These are phyloP conservation scores for Lanmaoa pseudosensibilis DNA, from an alignment of 768 basidiomycete species.

Conservation along the genomic window DNA sequence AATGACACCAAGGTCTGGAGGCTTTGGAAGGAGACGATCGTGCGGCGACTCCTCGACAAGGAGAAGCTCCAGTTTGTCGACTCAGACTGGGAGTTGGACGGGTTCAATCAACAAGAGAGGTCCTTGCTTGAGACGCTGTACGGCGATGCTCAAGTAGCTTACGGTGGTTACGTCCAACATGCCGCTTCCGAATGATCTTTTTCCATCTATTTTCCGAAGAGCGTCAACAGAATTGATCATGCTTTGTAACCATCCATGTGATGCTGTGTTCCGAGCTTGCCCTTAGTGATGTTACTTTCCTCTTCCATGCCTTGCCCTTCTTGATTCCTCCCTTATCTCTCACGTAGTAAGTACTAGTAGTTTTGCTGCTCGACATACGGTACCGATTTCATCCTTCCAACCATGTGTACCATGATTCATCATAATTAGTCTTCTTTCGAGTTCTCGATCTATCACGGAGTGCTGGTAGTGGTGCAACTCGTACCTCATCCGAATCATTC, in stretches of 20 bases:
- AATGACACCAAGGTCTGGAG: conserved; percentile 34
- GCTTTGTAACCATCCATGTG: background rate
- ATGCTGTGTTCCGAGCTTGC: background rate
- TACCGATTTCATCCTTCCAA: background rate
- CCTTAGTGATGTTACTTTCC: background rate
- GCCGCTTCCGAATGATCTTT: conserved; percentile 6
- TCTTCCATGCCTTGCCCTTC: background rate
- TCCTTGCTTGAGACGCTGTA: conserved; percentile 25
- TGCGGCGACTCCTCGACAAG: conserved; percentile 13
- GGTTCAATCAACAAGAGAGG: conserved; percentile 17
- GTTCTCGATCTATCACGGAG: background rate
- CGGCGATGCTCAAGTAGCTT: conserved; percentile 25
- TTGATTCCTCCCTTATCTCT: background rate
- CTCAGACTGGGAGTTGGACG: conserved; percentile 23
- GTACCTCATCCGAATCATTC: background rate
- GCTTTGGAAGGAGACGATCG: conserved; percentile 23
- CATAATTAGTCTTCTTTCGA: background rate
- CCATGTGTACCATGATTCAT: background rate
- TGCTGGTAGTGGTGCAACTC: no score
- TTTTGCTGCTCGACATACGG: background rate
- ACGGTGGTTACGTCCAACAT: conserved; percentile 21
- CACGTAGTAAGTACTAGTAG: background rate
- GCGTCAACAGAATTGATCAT: background rate
- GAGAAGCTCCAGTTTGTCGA: conserved; percentile 26
- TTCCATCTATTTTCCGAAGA: background rate